A percentile compares a stretch with the other conserved stretches of the same genome.
phyloP scores from a whole-genome alignment of 2,329 filamentous ascomycete genomes.

The Penicillium sp. region DNA sequence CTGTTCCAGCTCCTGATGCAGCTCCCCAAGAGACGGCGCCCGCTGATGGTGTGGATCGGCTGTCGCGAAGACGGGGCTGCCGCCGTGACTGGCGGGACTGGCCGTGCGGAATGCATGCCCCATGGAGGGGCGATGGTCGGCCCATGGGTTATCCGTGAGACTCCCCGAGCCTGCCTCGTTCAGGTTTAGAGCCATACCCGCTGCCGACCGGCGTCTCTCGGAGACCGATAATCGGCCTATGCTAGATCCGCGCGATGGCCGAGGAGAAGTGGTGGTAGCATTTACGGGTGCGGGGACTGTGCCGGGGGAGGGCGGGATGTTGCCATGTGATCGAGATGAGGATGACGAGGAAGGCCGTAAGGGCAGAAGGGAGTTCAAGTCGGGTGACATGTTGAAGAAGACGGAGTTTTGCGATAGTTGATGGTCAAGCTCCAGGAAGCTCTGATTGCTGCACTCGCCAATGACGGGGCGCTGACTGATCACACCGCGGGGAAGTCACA shows the following conservation, averaged over 20 bases:
- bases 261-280: constrained; percentile 41
- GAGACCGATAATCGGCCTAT: constrained; percentile 35
- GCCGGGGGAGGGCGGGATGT: constrained; percentile 47
- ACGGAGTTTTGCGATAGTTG: neutral
- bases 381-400: constrained; percentile 57
- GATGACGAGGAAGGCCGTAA: constrained; percentile 47
- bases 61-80: constrained; percentile 40
- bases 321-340: constrained; percentile 32
- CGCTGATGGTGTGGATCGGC: constrained; percentile 47
- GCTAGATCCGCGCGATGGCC: constrained; percentile 36
- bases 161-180: constrained; percentile 32
- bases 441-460: constrained; percentile 8
- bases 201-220: constrained; percentile 42
- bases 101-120: constrained; percentile 38
- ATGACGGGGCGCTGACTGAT: constrained; percentile 12
- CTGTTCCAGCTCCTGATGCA: constrained; percentile 49
- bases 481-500: constrained; percentile 7
- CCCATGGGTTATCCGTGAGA: constrained; percentile 35
- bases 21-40: constrained; percentile 45
- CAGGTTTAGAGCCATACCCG: constrained; percentile 37
- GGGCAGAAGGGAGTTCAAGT: constrained; percentile 65
- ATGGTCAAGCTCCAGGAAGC: constrained; percentile 8
- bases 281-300: constrained; percentile 56
- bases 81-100: constrained; percentile 42
- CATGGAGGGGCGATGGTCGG: constrained; percentile 38